phyloP scores from a whole-genome alignment of 495 filamentous ascomycete genomes.

The Talaromyces liani region DNA sequence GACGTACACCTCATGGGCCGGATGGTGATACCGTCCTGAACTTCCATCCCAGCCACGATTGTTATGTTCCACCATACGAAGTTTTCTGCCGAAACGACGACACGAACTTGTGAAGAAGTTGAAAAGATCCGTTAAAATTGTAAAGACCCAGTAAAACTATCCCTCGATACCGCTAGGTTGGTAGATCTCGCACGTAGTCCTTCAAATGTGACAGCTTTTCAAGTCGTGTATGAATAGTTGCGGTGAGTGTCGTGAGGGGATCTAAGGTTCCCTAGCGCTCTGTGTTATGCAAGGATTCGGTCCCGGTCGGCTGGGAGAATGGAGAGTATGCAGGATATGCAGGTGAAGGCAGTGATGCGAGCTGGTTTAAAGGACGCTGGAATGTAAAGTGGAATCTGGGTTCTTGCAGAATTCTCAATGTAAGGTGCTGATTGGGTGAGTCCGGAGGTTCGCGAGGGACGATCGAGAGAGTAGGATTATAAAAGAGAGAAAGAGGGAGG shows the following conservation, averaged over 20 bases:
- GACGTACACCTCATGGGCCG: constrained; percentile 48
- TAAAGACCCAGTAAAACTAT: background rate
- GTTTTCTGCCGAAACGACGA: background rate
- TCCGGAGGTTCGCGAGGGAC: background rate
- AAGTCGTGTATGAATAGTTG: constrained; percentile 3
- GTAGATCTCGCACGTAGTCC: background rate
- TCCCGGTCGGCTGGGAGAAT: constrained; percentile 26
- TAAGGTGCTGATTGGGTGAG: background rate
- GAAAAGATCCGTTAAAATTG: background rate
- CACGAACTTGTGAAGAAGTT: background rate
- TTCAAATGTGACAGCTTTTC: background rate
- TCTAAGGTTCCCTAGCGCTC: constrained; percentile 7
- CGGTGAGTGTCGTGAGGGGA: constrained; percentile 6
- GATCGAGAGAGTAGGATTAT: background rate
- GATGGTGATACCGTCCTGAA: constrained; percentile 45
- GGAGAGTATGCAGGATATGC: constrained; percentile 20
- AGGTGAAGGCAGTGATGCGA: background rate
- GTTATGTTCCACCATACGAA: constrained; percentile 4
- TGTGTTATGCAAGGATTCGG: constrained; percentile 10
- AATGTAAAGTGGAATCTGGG: constrained; percentile 13
- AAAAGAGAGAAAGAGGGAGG: constrained; percentile 11
- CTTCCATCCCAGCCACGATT: constrained; percentile 34
- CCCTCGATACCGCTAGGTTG: background rate
- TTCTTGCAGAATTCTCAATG: background rate
- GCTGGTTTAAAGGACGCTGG: constrained; percentile 13